Evolutionary conservation across 2,329 filamentous ascomycete genomes (phyloP), one percentile per base, ranked within the genome.

Genomic region (Penicillium psychrosexuale): DNA sequence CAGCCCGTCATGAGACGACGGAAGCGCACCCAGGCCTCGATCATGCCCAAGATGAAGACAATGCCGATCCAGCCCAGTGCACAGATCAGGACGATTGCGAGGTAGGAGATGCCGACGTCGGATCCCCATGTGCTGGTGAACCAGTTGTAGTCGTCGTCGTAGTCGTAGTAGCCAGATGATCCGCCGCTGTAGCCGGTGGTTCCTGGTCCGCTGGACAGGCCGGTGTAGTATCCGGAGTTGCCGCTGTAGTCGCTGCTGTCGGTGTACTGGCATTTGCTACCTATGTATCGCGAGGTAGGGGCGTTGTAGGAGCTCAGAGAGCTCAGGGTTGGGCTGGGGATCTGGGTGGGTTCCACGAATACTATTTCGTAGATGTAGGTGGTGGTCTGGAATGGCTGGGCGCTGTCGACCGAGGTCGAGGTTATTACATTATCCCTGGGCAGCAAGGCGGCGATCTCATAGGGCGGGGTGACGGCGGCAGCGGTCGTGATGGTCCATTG

Each of bases 1-100:
- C 68, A 70, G 46, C 69, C 69, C 3, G 61, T 69, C 67, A 69
- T 69, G 22, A 71, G 58, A 5, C 68, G 66, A 44, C 67, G 66
- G 56, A 70, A 71, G 17, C 67, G 66, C 5, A 71, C 46, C 55
- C 66, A 71, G 38, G 60, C 63, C 47, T 71, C 69, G 27, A 70
- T 52, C 37, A 70, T 61, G 27, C 69, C 69, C 3, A 61, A 43
- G 28, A 71, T 57, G 47, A 71, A 58, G 30, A 59, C 59, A 0
- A 70, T 33, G 9, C 60, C 65, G 12, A 69, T 56, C 69, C 67
- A 71, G 39, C 66, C 66, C 0, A 71, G 37, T 5, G 58, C 22
- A n/a, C 28, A 38, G 40, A 67, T 65, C 12, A 71, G 49, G 6
- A 61, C 57, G 17, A 70, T 54, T 27, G 61, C 69, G 8, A 69